These are phyloP conservation scores for Candida loeiensis DNA, from an alignment of 805 yeast genomes.

Conservation along the genomic window DNA sequence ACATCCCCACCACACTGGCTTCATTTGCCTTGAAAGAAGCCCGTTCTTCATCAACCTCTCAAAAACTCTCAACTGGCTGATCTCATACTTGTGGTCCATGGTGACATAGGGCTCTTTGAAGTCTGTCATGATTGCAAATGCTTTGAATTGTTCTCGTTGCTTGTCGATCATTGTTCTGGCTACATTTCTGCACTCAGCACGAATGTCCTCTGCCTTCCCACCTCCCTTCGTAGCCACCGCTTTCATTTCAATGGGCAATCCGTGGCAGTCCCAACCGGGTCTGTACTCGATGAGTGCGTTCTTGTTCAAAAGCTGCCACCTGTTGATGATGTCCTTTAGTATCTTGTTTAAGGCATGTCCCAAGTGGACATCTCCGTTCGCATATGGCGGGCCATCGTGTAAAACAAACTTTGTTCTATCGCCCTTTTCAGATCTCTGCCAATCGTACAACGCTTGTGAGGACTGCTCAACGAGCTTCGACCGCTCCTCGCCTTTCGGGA, in stretches of 20 bases:
- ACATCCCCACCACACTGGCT: conserved; percentile 97
- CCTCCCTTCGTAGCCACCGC: conserved; percentile 38
- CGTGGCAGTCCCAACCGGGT: conserved; percentile 99
- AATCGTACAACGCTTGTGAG: conserved; percentile 57
- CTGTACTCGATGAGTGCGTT: conserved; percentile 65
- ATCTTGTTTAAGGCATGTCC: conserved; percentile 92
- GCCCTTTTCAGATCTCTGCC: conserved; percentile 44
- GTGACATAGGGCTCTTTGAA: conserved; percentile 75
- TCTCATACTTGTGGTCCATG: conserved; percentile 65
- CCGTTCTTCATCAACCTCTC: conserved; percentile 59
- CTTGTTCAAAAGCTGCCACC: conserved; percentile 57
- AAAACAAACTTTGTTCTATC: conserved; percentile 47
- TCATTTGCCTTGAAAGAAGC: conserved; percentile 75
- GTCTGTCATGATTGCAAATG: conserved; percentile 80
- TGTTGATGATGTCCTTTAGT: conserved; percentile 76
- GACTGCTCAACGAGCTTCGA: conserved; percentile 44
- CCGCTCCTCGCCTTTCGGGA: conserved; percentile 50
- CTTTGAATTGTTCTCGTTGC: conserved; percentile 63
- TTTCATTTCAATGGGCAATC: conserved; percentile 91
- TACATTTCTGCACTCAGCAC: conserved; percentile 62
- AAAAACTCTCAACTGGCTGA: conserved; percentile 71
- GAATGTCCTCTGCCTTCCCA: conserved; percentile 47
- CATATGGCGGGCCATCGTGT: conserved; percentile 99
- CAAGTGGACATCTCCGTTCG: conserved; percentile 88
- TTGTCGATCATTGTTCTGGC: conserved; percentile 63